phyloP scores from a whole-genome alignment of 179 eudicot species.

The Silene coronaria region DNA sequence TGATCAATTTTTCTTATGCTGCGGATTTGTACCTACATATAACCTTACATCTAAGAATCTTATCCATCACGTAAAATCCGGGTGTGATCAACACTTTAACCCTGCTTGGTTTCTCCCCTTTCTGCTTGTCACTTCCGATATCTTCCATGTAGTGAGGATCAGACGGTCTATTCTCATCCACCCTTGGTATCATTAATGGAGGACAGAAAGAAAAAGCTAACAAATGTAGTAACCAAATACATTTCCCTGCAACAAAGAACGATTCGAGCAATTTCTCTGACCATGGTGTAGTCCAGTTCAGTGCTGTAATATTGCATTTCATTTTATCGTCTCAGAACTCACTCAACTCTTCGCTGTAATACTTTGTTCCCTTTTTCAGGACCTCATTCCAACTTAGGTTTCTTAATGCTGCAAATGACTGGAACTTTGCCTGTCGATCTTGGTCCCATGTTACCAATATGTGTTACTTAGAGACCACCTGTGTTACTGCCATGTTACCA shows the following conservation, averaged over 20 bases:
- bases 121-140: constrained; percentile 55
- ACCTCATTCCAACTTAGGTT: constrained; percentile 92
- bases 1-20: constrained; percentile 20
- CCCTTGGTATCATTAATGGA: constrained; percentile 61
- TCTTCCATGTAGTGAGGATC: constrained; percentile 87
- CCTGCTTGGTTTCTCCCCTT: constrained; percentile 40
- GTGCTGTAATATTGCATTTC: constrained; percentile 52
- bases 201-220: constrained; percentile 81
- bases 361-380: constrained; percentile 72
- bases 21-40: constrained; percentile 72
- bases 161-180: constrained; percentile 61
- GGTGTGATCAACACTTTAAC: constrained; percentile 96
- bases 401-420: constrained; percentile 60
- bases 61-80: constrained; percentile 86
- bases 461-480: no score
- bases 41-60: constrained; percentile 82
- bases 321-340: constrained; percentile 86
- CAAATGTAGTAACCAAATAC: constrained; percentile 88
- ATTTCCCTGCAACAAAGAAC: constrained; percentile 91
- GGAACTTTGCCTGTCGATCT: constrained; percentile 56
- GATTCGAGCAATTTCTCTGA: constrained; percentile 80
- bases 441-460: no score
- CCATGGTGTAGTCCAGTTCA: constrained; percentile 83
- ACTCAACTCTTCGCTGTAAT: constrained; percentile 86
- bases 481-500: no score